Conservation (phyloP, 169 alveolate species). For the Amoebophrya sp. region DNA sequence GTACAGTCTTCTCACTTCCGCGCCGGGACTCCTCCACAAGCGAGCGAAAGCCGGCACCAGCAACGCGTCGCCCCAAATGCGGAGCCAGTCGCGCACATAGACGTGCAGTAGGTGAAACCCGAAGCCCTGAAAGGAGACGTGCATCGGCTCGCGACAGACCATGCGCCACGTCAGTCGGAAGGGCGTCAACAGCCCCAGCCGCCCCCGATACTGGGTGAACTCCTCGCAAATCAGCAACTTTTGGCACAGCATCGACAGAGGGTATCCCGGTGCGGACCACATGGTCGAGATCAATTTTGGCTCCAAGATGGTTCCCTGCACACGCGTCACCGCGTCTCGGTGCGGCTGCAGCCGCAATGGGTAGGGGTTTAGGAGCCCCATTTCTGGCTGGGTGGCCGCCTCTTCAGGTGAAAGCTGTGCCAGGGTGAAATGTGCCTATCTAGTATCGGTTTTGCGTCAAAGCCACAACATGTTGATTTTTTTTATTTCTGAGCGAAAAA, state of each 20-base stretch:
- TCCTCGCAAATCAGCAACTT: background rate
- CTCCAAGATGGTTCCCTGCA: background rate
- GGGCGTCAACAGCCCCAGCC: background rate
- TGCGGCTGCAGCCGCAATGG: background rate
- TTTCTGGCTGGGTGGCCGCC: too few species aligned
- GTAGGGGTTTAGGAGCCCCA: background rate
- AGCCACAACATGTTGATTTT: too few species aligned
- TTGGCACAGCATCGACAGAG: background rate
- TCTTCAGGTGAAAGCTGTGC: too few species aligned
- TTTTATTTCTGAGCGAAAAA: too few species aligned
- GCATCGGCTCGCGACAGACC: background rate
- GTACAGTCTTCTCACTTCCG: too few species aligned
- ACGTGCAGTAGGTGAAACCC: background rate
- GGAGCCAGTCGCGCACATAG: background rate
- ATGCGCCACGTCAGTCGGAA: slow-evolving; percentile 8
- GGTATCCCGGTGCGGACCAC: background rate
- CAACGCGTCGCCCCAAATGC: background rate
- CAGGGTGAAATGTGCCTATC: too few species aligned
- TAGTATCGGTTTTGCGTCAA: too few species aligned
- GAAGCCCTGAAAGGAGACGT: background rate
- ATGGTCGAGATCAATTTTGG: background rate
- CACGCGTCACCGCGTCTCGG: background rate
- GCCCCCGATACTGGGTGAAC: background rate
- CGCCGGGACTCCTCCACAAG: too few species aligned
- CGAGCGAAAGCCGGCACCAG: background rate